phyloP scores from a whole-genome alignment of 352 stramenopile species.

The Thalassiosira hispida region DNA sequence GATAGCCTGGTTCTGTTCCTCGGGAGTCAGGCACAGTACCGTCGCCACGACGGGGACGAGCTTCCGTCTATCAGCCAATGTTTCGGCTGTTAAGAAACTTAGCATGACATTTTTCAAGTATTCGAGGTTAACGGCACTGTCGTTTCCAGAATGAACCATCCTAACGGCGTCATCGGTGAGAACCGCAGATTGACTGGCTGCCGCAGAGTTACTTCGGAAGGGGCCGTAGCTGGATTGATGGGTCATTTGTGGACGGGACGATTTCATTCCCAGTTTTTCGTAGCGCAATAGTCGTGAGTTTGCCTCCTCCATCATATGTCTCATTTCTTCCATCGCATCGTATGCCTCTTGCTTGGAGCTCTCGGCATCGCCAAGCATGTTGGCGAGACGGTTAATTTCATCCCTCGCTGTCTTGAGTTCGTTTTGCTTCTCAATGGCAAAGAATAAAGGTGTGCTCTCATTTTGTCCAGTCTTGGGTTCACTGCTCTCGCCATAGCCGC shows the following conservation, averaged over 20 bases:
- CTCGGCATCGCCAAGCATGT: constrained; percentile 76
- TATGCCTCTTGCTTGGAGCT: constrained; percentile 73
- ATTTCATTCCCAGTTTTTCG: constrained; percentile 61
- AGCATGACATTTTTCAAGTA: constrained; percentile 86
- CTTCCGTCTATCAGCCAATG: constrained; percentile 67
- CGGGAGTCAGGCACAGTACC: constrained; percentile 78
- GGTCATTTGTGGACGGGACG: constrained; percentile 19
- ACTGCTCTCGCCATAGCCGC: not conserved
- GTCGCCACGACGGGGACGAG: constrained; percentile 78
- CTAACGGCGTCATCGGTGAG: constrained; percentile 12
- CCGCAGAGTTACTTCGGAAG: constrained; percentile 15
- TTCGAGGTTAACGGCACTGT: constrained; percentile 75
- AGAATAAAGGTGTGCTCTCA: constrained; percentile 79
- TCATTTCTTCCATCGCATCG: constrained; percentile 75
- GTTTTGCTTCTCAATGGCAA: constrained; percentile 85
- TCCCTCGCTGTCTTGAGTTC: constrained; percentile 81
- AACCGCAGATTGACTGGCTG: constrained; percentile 8
- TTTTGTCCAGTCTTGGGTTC: constrained; percentile 31
- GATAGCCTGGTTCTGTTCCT: constrained; percentile 71
- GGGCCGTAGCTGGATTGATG: constrained; percentile 42
- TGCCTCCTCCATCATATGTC: constrained; percentile 69
- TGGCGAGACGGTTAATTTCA: constrained; percentile 81
- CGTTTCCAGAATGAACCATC: constrained; percentile 21
- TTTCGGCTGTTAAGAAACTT: constrained; percentile 79
- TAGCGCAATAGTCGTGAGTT: constrained; percentile 66